phyloP scores from a whole-genome alignment of 176 grass and related monocot species.

The Puya raimondii region DNA sequence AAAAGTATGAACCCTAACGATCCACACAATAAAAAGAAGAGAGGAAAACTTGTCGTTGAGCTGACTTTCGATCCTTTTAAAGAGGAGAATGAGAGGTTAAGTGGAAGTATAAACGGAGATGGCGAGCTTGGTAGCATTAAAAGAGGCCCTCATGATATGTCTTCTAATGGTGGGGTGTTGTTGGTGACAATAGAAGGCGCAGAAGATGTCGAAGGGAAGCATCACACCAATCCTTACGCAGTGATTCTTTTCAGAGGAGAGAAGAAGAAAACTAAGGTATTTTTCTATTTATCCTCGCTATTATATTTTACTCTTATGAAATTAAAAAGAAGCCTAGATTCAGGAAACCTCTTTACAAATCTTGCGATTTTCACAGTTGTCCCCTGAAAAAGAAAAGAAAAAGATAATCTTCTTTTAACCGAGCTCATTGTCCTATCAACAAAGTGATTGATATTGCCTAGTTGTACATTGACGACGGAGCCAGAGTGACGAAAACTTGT shows the following conservation, averaged over 20 bases:
- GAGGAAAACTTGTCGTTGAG: conserved; percentile 70
- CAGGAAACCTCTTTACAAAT: too few relatives aligned
- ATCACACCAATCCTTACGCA: conserved; percentile 73
- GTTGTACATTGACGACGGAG: too few relatives aligned
- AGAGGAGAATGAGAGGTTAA: conserved; percentile 38
- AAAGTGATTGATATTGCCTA: too few relatives aligned
- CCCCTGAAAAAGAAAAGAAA: too few relatives aligned
- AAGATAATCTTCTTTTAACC: too few relatives aligned
- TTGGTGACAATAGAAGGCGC: conserved; percentile 62
- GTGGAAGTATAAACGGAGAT: conserved; percentile 24
- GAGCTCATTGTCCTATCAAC: too few relatives aligned
- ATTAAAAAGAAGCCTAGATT: too few relatives aligned
- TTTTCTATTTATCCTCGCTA: neutral
- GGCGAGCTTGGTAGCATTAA: neutral
- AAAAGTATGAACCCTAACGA: conserved; percentile 78
- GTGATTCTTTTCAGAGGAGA: conserved; percentile 68
- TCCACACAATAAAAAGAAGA: conserved; percentile 67
- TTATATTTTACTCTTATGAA: neutral
- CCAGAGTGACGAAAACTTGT: too few relatives aligned
- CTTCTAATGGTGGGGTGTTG: conserved; percentile 43
- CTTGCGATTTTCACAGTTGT: too few relatives aligned
- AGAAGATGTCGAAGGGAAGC: conserved; percentile 83
- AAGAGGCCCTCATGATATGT: neutral
- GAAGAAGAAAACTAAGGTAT: conserved; percentile 76
- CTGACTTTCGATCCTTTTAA: conserved; percentile 86